Evolutionary conservation across 106 monocot species (phyloP).

Genomic region (Platanthera guangdongensis): DNA sequence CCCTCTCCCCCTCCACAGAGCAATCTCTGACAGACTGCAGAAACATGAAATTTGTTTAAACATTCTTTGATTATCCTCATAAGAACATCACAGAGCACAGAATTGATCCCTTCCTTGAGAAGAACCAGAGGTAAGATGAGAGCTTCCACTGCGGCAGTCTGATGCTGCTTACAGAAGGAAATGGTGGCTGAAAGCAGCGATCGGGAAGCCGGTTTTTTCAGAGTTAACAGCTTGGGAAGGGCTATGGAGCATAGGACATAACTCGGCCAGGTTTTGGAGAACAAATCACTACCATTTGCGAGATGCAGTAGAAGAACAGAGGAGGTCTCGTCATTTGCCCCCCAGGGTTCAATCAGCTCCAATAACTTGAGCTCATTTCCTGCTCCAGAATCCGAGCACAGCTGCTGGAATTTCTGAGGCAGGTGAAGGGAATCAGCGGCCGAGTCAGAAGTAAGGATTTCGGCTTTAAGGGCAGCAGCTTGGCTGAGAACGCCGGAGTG

Average conservation of each 20-base stretch:
- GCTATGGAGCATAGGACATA: constrained; percentile 52
- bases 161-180: constrained; percentile 60
- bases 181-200: constrained; percentile 39
- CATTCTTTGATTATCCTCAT: constrained; percentile 62
- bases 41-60: constrained; percentile 55
- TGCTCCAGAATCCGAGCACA: constrained; percentile 37
- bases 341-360: constrained; percentile 59
- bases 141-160: constrained; percentile 36
- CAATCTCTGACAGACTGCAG: constrained; percentile 68
- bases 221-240: constrained; percentile 50
- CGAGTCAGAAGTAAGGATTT: constrained; percentile 19
- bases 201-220: constrained; percentile 43
- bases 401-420: constrained; percentile 31
- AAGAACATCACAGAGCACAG: constrained; percentile 45
- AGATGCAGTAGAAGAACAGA: constrained; percentile 45
- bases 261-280: constrained; percentile 12
- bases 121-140: constrained; percentile 56
- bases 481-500: constrained; percentile 13
- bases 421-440: constrained; percentile 22
- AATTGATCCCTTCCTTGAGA: constrained; percentile 59
- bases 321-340: constrained; percentile 49
- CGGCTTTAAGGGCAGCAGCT: constrained; percentile 26
- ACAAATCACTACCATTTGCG: constrained; percentile 2
- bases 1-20: constrained; percentile 24
- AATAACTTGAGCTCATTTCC: constrained; percentile 28